phyloP scores from a whole-genome alignment of 2,329 filamentous ascomycete species.

The Aspergillus candidus region DNA sequence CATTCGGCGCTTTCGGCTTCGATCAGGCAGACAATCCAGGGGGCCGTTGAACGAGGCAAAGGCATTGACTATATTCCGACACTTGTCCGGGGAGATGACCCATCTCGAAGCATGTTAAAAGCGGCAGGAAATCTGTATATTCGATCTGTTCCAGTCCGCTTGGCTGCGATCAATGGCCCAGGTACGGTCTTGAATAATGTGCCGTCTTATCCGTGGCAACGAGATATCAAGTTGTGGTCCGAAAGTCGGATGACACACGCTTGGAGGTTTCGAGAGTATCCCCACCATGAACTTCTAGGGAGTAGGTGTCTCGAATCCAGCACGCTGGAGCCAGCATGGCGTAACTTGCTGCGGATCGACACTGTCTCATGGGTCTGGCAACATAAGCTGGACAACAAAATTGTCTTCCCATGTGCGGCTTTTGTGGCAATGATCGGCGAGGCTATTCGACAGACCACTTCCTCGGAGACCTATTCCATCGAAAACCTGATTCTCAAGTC shows the following conservation, averaged over 20 bases:
- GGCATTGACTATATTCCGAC: background rate
- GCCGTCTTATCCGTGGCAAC: slow-evolving; percentile 7
- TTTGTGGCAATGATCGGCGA: slow-evolving; percentile 4
- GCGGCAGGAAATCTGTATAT: no score
- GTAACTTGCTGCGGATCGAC: background rate
- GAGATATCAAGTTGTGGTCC: slow-evolving; percentile 3
- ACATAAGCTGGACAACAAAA: background rate
- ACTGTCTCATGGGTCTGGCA: background rate
- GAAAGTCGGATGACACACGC: slow-evolving; percentile 2
- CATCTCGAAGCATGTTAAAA: no score
- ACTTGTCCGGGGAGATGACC: no score
- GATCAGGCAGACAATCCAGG: slow-evolving; percentile 2
- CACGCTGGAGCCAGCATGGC: slow-evolving; percentile 1
- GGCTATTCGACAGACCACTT: slow-evolving; percentile 2
- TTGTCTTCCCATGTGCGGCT: slow-evolving; percentile 3
- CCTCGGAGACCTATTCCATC: background rate
- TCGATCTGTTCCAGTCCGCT: no score
- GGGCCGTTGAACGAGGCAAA: background rate
- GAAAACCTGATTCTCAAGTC: background rate
- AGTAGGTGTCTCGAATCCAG: background rate
- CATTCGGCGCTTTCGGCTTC: slow-evolving; percentile 8
- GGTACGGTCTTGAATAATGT: background rate
- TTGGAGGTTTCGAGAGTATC: slow-evolving; percentile 4
- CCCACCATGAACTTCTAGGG: slow-evolving; percentile 8
- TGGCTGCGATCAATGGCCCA: no score